Conservation (phyloP, 768 basidiomycete genomes). For the Pleurotus giganteus region DNA sequence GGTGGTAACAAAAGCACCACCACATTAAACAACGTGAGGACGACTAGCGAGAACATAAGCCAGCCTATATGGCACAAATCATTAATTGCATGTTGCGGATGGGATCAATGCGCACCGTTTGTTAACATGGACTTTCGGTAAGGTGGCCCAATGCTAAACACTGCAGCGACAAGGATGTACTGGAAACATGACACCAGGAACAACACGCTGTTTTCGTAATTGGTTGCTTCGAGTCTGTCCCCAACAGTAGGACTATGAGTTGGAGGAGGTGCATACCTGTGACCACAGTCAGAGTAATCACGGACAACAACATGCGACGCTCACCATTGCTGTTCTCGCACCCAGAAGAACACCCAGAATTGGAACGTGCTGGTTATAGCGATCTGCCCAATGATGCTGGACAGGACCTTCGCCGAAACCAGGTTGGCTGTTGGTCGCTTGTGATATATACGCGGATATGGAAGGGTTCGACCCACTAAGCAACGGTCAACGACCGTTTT, state of each 20-base stretch:
- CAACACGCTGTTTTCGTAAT: slow-evolving; percentile 89
- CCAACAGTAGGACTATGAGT: slow-evolving; percentile 44
- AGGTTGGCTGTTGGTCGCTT: slow-evolving; percentile 95
- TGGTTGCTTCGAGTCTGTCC: slow-evolving; percentile 77
- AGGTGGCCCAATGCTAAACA: slow-evolving; percentile 97
- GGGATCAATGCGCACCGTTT: slow-evolving; percentile 60
- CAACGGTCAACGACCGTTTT: neutral
- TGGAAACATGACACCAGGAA: slow-evolving; percentile 98
- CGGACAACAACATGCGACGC: slow-evolving; percentile 4
- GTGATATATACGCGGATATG: slow-evolving; percentile 81
- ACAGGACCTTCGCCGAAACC: slow-evolving; percentile 92
- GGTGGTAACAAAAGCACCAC: slow-evolving; percentile 77
- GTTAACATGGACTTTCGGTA: slow-evolving; percentile 95
- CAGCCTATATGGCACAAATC: slow-evolving; percentile 47
- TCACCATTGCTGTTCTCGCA: slow-evolving; percentile 82
- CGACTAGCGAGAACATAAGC: slow-evolving; percentile 75
- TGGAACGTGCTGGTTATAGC: slow-evolving; percentile 81
- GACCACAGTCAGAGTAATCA: slow-evolving; percentile 1
- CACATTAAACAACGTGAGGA: slow-evolving; percentile 70
- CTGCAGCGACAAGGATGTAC: slow-evolving; percentile 94
- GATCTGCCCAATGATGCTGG: slow-evolving; percentile 92
- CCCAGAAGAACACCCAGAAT: slow-evolving; percentile 88
- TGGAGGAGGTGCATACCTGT: slow-evolving; percentile 67
- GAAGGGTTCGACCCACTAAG: slow-evolving; percentile 92
- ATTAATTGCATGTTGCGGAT: neutral